Evolutionary conservation across 208 protist genomes (phyloP).

Genomic region (Wallacemonas sp.): DNA sequence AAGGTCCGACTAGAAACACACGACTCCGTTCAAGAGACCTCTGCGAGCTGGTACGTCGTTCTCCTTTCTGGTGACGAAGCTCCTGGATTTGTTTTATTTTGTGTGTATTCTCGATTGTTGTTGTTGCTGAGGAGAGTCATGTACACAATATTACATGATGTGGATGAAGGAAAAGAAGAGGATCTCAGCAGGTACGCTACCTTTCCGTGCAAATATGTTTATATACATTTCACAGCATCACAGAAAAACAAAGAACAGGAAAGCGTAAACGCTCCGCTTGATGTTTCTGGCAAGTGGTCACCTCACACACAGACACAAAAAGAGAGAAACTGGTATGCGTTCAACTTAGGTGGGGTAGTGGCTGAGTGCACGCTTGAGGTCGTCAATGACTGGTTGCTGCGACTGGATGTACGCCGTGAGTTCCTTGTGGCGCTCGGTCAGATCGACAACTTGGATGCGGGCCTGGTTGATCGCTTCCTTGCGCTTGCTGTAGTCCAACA

Average conservation of each 20-base stretch:
- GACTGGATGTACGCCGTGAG: conserved; percentile 52
- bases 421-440: conserved; percentile 77
- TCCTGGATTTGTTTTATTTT: no score
- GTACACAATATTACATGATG: no score
- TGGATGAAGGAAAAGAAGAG: background rate
- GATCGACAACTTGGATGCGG: conserved; percentile 72
- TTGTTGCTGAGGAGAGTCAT: background rate
- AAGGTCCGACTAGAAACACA: no score
- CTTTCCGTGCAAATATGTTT: no score
- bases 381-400: conserved; percentile 59
- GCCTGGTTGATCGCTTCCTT: conserved; percentile 77
- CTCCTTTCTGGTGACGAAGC: no score
- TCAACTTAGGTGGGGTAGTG: conserved; percentile 54
- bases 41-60: no score
- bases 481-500: conserved; percentile 94
- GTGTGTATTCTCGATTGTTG: background rate
- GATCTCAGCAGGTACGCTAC: no score
- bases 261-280: no score
- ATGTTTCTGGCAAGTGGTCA: background rate
- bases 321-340: no score
- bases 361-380: conserved; percentile 62
- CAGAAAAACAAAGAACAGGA: no score
- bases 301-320: background rate
- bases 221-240: no score
- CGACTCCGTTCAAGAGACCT: no score